phyloP scores from a whole-genome alignment of 2,329 filamentous ascomycete species.

The Fusarium albidum region DNA sequence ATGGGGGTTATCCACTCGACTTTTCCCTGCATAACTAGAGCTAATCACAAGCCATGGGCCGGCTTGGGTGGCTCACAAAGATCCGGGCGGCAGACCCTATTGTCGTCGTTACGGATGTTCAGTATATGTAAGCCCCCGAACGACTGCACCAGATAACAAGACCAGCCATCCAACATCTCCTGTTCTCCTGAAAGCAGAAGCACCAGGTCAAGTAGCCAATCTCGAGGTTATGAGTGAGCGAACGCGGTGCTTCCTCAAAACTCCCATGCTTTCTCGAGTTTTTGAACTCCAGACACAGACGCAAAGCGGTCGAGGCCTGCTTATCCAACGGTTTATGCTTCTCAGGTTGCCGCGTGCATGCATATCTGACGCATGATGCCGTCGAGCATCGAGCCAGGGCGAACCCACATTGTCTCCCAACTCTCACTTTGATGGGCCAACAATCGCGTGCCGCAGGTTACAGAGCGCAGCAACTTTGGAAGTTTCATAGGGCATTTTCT shows the following conservation, averaged over 20 bases:
- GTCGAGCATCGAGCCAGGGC: conserved; percentile 27
- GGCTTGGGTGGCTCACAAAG: conserved; percentile 2
- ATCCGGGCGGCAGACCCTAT: background rate
- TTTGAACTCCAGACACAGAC: too few relatives aligned
- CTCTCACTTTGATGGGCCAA: conserved; percentile 20
- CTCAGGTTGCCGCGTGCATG: conserved; percentile 26
- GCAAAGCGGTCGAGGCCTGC: conserved; percentile 18
- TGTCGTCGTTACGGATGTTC: background rate
- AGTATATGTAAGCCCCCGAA: background rate
- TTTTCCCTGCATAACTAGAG: conserved; percentile 13
- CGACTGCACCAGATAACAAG: conserved; percentile 1
- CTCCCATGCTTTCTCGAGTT: too few relatives aligned
- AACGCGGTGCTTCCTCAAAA: too few relatives aligned
- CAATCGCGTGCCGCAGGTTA: conserved; percentile 18
- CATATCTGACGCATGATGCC: conserved; percentile 33
- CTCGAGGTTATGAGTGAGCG: background rate
- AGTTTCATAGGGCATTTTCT: background rate
- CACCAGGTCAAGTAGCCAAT: background rate
- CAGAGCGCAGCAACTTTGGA: conserved; percentile 3
- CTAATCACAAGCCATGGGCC: conserved; percentile 1
- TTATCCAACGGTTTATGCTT: conserved; percentile 19
- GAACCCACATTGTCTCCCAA: background rate
- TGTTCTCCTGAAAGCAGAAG: background rate
- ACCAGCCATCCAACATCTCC: background rate
- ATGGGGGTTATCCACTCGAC: background rate